A percentile compares a stretch with the other conserved stretches of the same genome.
phyloP scores from a whole-genome alignment of 441 rosid genomes.

The Dalechampia spathulata region DNA sequence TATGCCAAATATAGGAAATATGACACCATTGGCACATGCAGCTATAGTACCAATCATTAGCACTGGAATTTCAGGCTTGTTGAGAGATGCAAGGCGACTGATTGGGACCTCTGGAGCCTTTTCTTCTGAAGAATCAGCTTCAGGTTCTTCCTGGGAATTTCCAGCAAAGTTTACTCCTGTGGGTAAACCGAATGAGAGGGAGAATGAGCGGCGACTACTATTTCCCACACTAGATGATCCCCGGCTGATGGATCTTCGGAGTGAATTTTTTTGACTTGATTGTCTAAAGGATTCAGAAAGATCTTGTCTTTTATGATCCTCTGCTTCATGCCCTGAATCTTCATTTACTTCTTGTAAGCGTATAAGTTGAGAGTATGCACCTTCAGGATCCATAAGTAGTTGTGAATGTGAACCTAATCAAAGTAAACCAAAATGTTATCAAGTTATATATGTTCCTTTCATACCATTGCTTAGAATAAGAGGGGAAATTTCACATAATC shows the following conservation, averaged over 20 bases:
- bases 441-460: neutral
- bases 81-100: slow-evolving; percentile 46
- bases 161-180: slow-evolving; percentile 19
- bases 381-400: slow-evolving; percentile 36
- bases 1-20: slow-evolving; percentile 51
- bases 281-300: slow-evolving; percentile 21
- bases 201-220: slow-evolving; percentile 23
- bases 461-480: too few relatives aligned
- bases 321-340: too few relatives aligned
- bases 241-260: slow-evolving; percentile 31
- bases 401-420: slow-evolving; percentile 55
- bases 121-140: slow-evolving; percentile 14
- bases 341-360: slow-evolving; percentile 41
- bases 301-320: slow-evolving; percentile 19
- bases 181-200: slow-evolving; percentile 32
- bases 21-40: slow-evolving; percentile 40
- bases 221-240: slow-evolving; percentile 35
- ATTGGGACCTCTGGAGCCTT: slow-evolving; percentile 35
- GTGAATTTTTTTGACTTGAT: slow-evolving; percentile 23
- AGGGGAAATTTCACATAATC: too few relatives aligned
- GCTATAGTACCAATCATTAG: slow-evolving; percentile 45
- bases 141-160: slow-evolving; percentile 12
- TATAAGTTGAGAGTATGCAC: slow-evolving; percentile 50
- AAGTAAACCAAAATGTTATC: too few relatives aligned
- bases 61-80: slow-evolving; percentile 60